A percentile compares a stretch with the other conserved stretches of the same genome.
Conservation (phyloP, 345 rosid genomes). For the Moricandia arvensis region DNA sequence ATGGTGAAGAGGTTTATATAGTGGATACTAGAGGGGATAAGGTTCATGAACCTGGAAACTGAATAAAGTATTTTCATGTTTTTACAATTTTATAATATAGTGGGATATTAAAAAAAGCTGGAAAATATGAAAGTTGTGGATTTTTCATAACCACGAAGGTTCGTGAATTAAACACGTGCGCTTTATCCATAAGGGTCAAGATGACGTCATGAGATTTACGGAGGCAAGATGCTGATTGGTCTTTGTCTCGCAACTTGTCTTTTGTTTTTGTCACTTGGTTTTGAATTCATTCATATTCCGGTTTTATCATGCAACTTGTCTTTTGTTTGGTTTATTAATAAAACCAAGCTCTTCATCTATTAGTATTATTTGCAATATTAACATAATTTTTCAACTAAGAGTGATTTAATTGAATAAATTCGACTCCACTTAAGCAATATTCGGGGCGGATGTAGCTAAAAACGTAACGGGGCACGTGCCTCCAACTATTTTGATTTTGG, state of each 20-base stretch:
- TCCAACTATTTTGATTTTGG: too few species aligned
- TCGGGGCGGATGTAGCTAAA: too few species aligned
- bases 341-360: neutral
- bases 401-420: neutral
- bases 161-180: constrained; percentile 42
- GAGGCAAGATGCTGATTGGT: constrained; percentile 32
- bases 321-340: neutral
- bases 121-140: constrained; percentile 39
- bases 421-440: too few species aligned
- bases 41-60: constrained; percentile 34
- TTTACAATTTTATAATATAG: neutral
- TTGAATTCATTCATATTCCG: constrained; percentile 6
- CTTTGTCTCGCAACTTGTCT: constrained; percentile 20
- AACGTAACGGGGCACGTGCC: too few species aligned
- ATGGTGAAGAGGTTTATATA: constrained; percentile 26
- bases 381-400: neutral
- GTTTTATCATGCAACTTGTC: neutral
- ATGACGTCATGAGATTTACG: constrained; percentile 26
- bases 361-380: neutral
- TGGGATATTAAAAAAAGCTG: constrained; percentile 6
- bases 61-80: constrained; percentile 1
- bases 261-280: constrained; percentile 19
- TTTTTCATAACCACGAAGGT: constrained; percentile 22
- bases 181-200: constrained; percentile 27
- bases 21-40: neutral